Evolutionary conservation across 768 basidiomycete species (phyloP).

Genomic region (Boletales sp.): DNA sequence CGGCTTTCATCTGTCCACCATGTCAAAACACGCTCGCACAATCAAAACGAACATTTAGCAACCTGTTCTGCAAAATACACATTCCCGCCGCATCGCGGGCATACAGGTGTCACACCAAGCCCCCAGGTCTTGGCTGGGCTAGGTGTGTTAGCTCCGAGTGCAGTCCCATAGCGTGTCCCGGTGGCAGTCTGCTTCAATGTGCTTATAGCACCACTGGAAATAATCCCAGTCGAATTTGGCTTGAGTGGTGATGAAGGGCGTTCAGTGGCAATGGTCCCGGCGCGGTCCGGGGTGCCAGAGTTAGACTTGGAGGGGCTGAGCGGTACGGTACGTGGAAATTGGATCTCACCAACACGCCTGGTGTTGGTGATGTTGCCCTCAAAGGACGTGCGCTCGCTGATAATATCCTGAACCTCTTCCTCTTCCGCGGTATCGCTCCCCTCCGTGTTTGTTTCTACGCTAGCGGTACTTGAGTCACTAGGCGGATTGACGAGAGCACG

Average conservation of each 20-base stretch:
- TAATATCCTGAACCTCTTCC: conserved; percentile 26
- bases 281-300: conserved; percentile 4
- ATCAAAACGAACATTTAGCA: neutral
- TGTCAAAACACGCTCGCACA: conserved; percentile 2
- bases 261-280: conserved; percentile 10
- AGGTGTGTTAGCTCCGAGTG: conserved; percentile 41
- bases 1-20: conserved; percentile 61
- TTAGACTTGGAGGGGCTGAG: conserved; percentile 37
- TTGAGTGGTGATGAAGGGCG: conserved; percentile 24
- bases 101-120: conserved; percentile 48
- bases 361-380: conserved; percentile 40
- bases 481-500: conserved; percentile 16
- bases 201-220: conserved; percentile 4
- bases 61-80: conserved; percentile 90
- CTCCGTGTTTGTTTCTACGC: conserved; percentile 12
- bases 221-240: conserved; percentile 18
- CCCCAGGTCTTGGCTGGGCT: conserved; percentile 51
- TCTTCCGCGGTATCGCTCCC: conserved; percentile 25
- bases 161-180: conserved; percentile 65
- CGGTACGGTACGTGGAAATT: conserved; percentile 53
- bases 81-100: conserved; percentile 66
- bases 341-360: conserved; percentile 42
- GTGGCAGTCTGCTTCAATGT: conserved; percentile 47
- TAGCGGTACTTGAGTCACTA: conserved; percentile 6
- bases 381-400: conserved; percentile 25